phyloP scores from a whole-genome alignment of 176 grass and related monocot genomes.

The Oryza rufipogon region DNA sequence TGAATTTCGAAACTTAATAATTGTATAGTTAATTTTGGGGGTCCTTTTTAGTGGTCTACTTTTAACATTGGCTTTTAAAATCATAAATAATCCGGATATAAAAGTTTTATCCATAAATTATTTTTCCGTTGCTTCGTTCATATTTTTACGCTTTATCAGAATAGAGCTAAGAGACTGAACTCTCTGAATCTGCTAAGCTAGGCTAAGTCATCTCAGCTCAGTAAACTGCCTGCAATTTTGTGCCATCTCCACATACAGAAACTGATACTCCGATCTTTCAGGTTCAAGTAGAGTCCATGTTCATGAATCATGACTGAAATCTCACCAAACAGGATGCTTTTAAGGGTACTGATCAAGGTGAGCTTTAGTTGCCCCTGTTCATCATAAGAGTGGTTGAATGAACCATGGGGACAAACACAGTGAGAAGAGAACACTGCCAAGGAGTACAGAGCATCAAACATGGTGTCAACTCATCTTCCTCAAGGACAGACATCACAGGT shows the following conservation, averaged over 20 bases:
- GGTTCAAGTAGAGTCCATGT: not conserved
- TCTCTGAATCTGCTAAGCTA: not conserved
- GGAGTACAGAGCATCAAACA: not conserved
- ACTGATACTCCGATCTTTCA: not conserved
- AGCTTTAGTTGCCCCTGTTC: not conserved
- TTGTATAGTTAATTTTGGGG: too few species aligned
- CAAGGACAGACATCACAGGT: conserved; percentile 1
- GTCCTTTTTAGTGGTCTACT: too few species aligned
- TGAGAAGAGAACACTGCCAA: not conserved
- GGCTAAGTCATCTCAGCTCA: not conserved
- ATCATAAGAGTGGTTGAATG: not conserved
- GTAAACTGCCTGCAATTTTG: not conserved
- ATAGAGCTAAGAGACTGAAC: too few species aligned
- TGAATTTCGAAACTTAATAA: too few species aligned
- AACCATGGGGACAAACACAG: not conserved
- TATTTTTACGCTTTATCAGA: too few species aligned
- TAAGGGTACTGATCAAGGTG: not conserved
- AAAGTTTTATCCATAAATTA: too few species aligned
- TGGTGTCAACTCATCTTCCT: not conserved
- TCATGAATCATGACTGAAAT: not conserved
- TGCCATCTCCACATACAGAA: not conserved
- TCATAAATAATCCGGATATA: too few species aligned
- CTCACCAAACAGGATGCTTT: not conserved
- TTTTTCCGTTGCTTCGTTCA: too few species aligned
- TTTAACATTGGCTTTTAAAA: too few species aligned